These are phyloP conservation scores for Mollisia scopiformis DNA, from an alignment of 2,329 filamentous ascomycete species.

Conservation along the genomic window DNA sequence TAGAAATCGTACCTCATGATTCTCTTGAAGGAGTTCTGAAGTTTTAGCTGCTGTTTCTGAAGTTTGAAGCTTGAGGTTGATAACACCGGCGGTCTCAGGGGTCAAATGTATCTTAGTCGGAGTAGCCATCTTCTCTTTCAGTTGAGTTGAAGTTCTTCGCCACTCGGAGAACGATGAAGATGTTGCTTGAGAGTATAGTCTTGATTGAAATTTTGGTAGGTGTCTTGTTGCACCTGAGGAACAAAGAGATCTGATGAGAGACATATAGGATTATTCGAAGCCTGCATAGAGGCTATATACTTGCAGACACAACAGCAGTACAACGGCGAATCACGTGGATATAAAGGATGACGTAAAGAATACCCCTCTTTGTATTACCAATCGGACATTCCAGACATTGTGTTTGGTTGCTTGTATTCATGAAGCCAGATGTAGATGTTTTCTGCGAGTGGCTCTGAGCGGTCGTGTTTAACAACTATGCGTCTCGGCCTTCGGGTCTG, in stretches of 20 bases:
- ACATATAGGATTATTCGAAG: neutral
- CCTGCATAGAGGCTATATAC: neutral
- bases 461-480: too few species aligned
- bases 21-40: slow-evolving; percentile 73
- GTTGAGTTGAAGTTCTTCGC: slow-evolving; percentile 10
- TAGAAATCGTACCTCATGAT: slow-evolving; percentile 57
- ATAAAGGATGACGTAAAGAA: neutral
- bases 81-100: slow-evolving; percentile 53
- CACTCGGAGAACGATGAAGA: slow-evolving; percentile 20
- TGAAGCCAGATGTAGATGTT: neutral
- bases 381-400: neutral
- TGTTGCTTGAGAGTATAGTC: slow-evolving; percentile 7
- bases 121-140: slow-evolving; percentile 9
- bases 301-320: neutral
- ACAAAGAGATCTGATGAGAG: neutral
- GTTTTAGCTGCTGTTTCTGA: slow-evolving; percentile 63
- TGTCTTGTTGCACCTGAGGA: neutral
- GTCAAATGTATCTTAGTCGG: slow-evolving; percentile 49
- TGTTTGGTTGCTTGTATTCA: neutral
- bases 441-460: too few species aligned
- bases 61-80: slow-evolving; percentile 49
- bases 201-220: neutral
- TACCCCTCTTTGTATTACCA: neutral
- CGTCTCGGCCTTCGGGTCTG: neutral
- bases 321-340: neutral